These are phyloP conservation scores for Pugionium cornutum DNA, from an alignment of 345 rosid species.

Conservation along the genomic window DNA sequence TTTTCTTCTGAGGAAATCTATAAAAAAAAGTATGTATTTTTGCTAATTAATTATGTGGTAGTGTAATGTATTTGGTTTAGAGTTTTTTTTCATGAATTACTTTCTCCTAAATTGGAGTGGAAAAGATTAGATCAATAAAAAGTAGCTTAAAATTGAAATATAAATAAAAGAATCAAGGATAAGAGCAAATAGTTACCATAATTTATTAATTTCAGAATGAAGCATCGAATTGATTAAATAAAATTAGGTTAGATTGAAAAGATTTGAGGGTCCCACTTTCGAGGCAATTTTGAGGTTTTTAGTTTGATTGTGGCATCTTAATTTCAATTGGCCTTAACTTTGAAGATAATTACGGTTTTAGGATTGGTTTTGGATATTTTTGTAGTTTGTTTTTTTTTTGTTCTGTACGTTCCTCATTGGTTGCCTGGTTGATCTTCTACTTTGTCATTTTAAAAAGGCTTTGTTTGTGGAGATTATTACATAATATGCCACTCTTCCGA, in stretches of 20 bases:
- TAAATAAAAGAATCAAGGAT: not conserved
- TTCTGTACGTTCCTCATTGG: conserved; percentile 29
- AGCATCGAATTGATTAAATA: conserved; percentile 28
- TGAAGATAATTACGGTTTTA: conserved; percentile 35
- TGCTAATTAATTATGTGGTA: too few species aligned
- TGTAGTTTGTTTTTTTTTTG: conserved; percentile 28
- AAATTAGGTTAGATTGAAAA: conserved; percentile 31
- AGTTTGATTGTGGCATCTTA: conserved; percentile 20
- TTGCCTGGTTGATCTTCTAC: conserved; percentile 20
- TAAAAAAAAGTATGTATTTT: too few species aligned
- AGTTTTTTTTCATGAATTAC: too few species aligned
- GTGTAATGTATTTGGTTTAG: too few species aligned
- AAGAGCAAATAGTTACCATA: conserved; percentile 25
- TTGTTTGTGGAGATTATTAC: conserved; percentile 29
- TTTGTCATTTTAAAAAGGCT: conserved; percentile 25
- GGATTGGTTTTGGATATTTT: conserved; percentile 37
- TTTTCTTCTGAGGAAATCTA: too few species aligned
- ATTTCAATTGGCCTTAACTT: conserved; percentile 6
- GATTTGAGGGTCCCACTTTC: conserved; percentile 18
- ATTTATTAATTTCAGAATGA: conserved; percentile 30
- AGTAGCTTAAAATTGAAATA: not conserved
- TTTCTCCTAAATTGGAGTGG: too few species aligned
- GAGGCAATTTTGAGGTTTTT: conserved; percentile 25
- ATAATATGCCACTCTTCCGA: conserved; percentile 19
- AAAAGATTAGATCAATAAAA: too few species aligned